A percentile compares a stretch with the other conserved stretches of the same genome.
Conservation (phyloP, 345 rosid species). For the Lumnitzera littorea region DNA sequence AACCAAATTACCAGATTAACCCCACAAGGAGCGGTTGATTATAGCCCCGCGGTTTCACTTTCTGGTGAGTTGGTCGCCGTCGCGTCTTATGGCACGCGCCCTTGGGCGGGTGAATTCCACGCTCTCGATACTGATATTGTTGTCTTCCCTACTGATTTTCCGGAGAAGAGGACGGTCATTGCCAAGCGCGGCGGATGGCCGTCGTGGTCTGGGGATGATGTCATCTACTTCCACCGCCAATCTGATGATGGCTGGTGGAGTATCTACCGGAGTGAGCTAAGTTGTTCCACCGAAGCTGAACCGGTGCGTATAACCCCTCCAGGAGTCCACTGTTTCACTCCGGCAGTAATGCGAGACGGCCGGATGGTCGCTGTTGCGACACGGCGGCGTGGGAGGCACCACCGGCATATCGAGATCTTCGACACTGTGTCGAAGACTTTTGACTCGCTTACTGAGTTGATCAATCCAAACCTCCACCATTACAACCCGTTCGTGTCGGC, state of each 20-base stretch:
- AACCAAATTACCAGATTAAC: conserved; percentile 38
- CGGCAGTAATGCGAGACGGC: conserved; percentile 60
- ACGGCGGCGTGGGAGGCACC: conserved; percentile 32
- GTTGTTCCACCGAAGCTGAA: conserved; percentile 19
- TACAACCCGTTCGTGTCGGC: conserved; percentile 75
- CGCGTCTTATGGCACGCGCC: conserved; percentile 64
- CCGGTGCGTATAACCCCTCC: conserved; percentile 69
- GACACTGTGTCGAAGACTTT: conserved; percentile 38
- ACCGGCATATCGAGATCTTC: conserved; percentile 70
- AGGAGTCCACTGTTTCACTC: conserved; percentile 88
- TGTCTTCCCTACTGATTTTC: conserved; percentile 43
- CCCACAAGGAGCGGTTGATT: conserved; percentile 52
- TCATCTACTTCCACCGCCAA: conserved; percentile 68
- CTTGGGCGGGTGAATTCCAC: conserved; percentile 78
- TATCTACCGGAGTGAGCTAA: conserved; percentile 40
- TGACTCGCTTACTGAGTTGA: conserved; percentile 34
- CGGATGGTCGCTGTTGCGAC: conserved; percentile 66
- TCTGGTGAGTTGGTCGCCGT: conserved; percentile 56
- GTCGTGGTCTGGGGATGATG: conserved; percentile 63
- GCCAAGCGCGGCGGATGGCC: conserved; percentile 83
- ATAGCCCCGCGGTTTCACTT: conserved; percentile 60
- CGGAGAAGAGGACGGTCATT: conserved; percentile 38
- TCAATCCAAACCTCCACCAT: conserved; percentile 66
- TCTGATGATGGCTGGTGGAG: conserved; percentile 97
- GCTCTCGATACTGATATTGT: conserved; percentile 59